Conservation (phyloP, 805 yeast genomes). For the Wickerhamomyces kurtzmanii region DNA sequence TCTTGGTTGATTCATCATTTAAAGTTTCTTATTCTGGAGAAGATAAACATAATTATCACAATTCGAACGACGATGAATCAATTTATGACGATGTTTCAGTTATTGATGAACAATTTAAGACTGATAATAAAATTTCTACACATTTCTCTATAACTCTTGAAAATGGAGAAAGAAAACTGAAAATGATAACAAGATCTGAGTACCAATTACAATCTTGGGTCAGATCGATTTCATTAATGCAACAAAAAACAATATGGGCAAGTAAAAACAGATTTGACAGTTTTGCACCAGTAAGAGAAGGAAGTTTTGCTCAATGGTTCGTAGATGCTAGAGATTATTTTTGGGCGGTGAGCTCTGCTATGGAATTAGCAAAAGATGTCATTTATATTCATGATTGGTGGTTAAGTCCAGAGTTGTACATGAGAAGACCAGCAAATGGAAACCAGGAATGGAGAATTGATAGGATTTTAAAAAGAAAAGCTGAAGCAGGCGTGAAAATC, state of each 20-base stretch:
- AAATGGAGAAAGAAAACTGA: constrained; percentile 71
- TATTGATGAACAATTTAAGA: constrained; percentile 13
- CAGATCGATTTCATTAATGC: constrained; percentile 62
- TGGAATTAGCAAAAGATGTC: constrained; percentile 88
- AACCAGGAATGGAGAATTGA: constrained; percentile 93
- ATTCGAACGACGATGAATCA: constrained; percentile 29
- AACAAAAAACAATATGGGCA: constrained; percentile 61
- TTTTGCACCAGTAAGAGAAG: constrained; percentile 84
- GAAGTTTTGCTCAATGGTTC: constrained; percentile 91
- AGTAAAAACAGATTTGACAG: constrained; percentile 69
- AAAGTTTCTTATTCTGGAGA: constrained; percentile 38
- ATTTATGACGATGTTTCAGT: constrained; percentile 17
- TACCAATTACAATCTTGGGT: constrained; percentile 67
- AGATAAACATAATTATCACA: constrained; percentile 16
- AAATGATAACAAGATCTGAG: constrained; percentile 58
- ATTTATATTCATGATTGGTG: constrained; percentile 98
- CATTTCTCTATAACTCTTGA: constrained; percentile 50
- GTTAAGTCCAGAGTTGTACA: constrained; percentile 88
- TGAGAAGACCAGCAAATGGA: constrained; percentile 91
- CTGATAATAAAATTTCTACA: constrained; percentile 34
- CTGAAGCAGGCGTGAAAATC: constrained; percentile 90
- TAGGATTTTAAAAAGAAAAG: constrained; percentile 77
- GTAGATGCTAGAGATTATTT: constrained; percentile 95
- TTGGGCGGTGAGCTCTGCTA: constrained; percentile 92
- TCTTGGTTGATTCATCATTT: constrained; percentile 75